phyloP scores from a whole-genome alignment of 2,329 filamentous ascomycete genomes.

The Colletotrichum sp. region DNA sequence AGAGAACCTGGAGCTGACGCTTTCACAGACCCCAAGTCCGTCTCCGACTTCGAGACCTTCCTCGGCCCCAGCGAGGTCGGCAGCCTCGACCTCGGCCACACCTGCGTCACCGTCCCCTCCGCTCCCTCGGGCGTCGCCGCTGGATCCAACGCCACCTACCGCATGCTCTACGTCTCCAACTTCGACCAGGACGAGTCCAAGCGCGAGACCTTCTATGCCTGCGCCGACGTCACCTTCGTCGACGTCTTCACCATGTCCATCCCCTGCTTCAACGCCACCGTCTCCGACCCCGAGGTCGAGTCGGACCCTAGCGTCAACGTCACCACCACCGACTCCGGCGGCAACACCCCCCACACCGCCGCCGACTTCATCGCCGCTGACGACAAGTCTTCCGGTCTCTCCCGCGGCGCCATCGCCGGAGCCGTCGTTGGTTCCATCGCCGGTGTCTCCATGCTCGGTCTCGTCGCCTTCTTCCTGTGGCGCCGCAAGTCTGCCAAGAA shows the following conservation, averaged over 20 bases:
- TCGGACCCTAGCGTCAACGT: constrained; percentile 20
- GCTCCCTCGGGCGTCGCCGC: constrained; percentile 35
- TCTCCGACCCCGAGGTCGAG: constrained; percentile 27
- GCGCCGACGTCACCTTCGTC: constrained; percentile 52
- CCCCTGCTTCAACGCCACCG: constrained; percentile 50
- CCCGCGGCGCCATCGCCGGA: constrained; percentile 74
- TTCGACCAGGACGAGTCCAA: constrained; percentile 41
- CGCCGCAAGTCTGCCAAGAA: constrained; percentile 31
- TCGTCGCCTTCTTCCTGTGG: constrained; percentile 61
- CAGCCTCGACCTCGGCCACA: constrained; percentile 48
- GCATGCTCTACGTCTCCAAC: constrained; percentile 51
- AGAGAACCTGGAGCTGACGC: neutral
- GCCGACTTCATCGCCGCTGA: constrained; percentile 27
- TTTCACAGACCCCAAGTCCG: constrained; percentile 38
- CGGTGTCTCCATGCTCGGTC: constrained; percentile 65
- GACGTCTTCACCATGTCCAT: constrained; percentile 35
- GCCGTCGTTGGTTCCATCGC: constrained; percentile 73
- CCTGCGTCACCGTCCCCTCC: constrained; percentile 44
- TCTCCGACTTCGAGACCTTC: constrained; percentile 44
- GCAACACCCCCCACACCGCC: constrained; percentile 21
- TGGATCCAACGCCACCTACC: constrained; percentile 52
- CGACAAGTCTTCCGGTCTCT: constrained; percentile 45
- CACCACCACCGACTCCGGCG: constrained; percentile 16
- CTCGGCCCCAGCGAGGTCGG: constrained; percentile 37
- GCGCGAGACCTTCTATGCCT: constrained; percentile 52